A percentile compares a stretch with the other conserved stretches of the same genome.
Conservation (phyloP, 1,139 yeast genomes). For the Protomyces inouyei region DNA sequence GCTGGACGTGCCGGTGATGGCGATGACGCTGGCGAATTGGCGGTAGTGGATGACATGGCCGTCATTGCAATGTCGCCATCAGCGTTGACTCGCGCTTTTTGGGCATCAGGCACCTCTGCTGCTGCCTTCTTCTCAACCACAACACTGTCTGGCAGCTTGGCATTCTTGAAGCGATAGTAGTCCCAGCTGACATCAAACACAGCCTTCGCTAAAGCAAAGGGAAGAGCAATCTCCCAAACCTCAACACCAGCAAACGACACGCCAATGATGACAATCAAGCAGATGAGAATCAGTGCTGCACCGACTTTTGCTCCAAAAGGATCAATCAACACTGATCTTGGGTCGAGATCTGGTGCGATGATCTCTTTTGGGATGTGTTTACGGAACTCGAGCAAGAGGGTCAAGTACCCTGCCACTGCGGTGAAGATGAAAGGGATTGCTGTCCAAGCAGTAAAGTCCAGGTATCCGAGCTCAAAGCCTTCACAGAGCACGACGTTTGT, state of each 20-base stretch:
- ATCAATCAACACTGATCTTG: conserved; percentile 19
- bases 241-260: conserved; percentile 25
- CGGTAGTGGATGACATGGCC: background rate
- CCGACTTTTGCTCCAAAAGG: conserved; percentile 27
- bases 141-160: conserved; percentile 3
- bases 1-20: background rate
- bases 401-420: conserved; percentile 13
- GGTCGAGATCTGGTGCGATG: conserved; percentile 26
- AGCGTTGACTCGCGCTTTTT: background rate
- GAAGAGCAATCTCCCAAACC: conserved; percentile 26
- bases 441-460: conserved; percentile 26
- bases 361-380: conserved; percentile 18
- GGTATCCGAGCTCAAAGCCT: conserved; percentile 24
- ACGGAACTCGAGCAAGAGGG: conserved; percentile 11
- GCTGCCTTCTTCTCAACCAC: background rate
- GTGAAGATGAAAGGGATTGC: conserved; percentile 21
- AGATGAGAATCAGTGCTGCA: conserved; percentile 1
- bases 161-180: conserved; percentile 14
- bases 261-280: conserved; percentile 23
- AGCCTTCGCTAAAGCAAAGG: conserved; percentile 21
- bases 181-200: conserved; percentile 26
- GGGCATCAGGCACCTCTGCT: background rate
- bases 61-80: background rate
- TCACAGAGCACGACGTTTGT: conserved; percentile 28
- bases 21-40: background rate